A percentile compares a stretch with the other conserved stretches of the same genome.
phyloP scores from a whole-genome alignment of 2,329 filamentous ascomycete species.

The Chaetomium sp. region DNA sequence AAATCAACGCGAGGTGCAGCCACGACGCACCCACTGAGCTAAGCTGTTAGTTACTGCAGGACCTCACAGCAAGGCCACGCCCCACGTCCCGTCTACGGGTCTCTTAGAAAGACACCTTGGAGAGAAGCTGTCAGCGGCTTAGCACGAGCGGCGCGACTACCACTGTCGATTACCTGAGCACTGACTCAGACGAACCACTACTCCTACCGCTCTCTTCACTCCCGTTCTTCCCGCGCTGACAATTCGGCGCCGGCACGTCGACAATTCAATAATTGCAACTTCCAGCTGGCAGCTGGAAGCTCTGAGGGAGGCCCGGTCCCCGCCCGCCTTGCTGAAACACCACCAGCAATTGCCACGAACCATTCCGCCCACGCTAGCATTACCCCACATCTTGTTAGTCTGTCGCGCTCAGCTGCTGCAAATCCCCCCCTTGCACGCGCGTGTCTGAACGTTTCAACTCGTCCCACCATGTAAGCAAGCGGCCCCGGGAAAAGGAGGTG shows the following conservation, averaged over 20 bases:
- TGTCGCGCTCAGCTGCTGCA: no score
- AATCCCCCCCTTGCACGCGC: conserved; percentile 5
- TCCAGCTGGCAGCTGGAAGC: conserved; percentile 7
- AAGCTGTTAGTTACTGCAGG: not conserved
- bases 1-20: not conserved
- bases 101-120: no score
- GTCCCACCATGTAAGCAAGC: conserved; percentile 21
- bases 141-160: no score
- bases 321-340: conserved; percentile 13
- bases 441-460: conserved; percentile 18
- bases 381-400: conserved; percentile 16
- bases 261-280: no score
- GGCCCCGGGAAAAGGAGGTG: conserved; percentile 2
- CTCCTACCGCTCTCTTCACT: not conserved
- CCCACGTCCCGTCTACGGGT: not conserved
- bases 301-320: conserved; percentile 7
- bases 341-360: not conserved
- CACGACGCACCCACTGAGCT: not conserved
- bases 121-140: no score
- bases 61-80: not conserved
- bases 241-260: no score
- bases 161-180: no score
- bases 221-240: no score
- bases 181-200: not conserved
- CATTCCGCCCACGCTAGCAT: conserved; percentile 21